Evolutionary conservation across 805 yeast species (phyloP), one percentile per base, ranked within the genome.

Genomic region (Maudiozyma saulgeensis): DNA sequence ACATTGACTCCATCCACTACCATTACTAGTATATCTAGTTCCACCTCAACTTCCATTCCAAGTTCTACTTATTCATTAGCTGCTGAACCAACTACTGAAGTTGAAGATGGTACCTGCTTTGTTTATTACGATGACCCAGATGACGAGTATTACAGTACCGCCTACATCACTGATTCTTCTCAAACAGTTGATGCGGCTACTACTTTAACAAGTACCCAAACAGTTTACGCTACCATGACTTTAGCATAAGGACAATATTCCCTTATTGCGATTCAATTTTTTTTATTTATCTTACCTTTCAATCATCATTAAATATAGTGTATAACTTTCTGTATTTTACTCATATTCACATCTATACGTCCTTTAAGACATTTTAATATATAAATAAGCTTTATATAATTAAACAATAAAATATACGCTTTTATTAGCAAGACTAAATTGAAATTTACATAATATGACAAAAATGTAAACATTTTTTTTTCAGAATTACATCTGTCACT

Each of bases 141-240:
- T 19, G 56, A 52, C 32, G 63, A 60, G 21, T 63, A 64, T 47
- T 64, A 64, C 53, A 62, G 64, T 28, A 64, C 68, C 5, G 54
- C 52, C 5, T 63, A 62, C 47, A 47, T 64, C 21, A 62, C 66
- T 1, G 61, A 53, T 16, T 43, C 63, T 8, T 49, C 55, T 21
- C 63, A 61, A 49, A 56, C 67, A 12, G 58, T 65, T 7, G 67
- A 63, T 59, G 68, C 68, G 15, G 63, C 63, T n/a, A 62, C 68
- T 6, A 65, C 69, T 12, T 53, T 61, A 43, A 64, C 68, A 8
- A 62, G 64, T 43, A 63, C 67, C 8, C 58, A 51, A 41, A 56
- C 59, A 4, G 55, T 56, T 7, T 60, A 56, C 45, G 52, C 54
- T 34, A 64, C 68, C 7, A 42, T 59, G 28, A 48, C 58, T 8